phyloP scores from a whole-genome alignment of 2,329 filamentous ascomycete genomes.

The Ascochyta pisi region DNA sequence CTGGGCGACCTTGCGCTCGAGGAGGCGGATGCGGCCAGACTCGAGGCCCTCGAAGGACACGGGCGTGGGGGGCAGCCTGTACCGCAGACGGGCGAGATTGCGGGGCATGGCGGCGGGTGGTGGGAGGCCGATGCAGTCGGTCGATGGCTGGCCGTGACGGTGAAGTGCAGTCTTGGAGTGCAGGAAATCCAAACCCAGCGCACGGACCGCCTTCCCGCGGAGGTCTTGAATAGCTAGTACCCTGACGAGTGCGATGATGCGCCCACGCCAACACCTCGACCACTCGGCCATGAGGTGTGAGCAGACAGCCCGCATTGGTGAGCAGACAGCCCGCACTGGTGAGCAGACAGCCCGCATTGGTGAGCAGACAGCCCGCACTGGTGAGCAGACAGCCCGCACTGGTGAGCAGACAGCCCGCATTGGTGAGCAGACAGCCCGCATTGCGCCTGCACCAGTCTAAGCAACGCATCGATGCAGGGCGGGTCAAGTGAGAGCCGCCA shows the following conservation, averaged over 20 bases:
- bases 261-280: background rate
- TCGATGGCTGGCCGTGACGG: constrained; percentile 4
- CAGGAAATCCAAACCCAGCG: constrained; percentile 7
- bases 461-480: background rate
- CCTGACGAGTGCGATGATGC: background rate
- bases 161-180: background rate
- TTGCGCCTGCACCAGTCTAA: constrained; percentile 1
- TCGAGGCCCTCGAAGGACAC: constrained; percentile 24
- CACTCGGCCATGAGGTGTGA: constrained; percentile 22
- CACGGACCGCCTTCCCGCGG: constrained; percentile 20
- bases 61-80: constrained; percentile 28
- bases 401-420: constrained; percentile 1
- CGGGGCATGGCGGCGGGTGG: constrained; percentile 38
- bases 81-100: constrained; percentile 36
- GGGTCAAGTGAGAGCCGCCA: background rate
- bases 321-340: too few relatives aligned
- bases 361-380: background rate
- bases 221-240: background rate
- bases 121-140: constrained; percentile 14
- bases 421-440: background rate
- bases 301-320: background rate
- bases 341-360: background rate
- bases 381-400: too few relatives aligned
- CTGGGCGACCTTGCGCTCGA: constrained; percentile 24
- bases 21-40: constrained; percentile 7